Base-by-base conservation (phyloP, 2,329 filamentous ascomycete genomes). In the Exophiala sp. region DNA sequence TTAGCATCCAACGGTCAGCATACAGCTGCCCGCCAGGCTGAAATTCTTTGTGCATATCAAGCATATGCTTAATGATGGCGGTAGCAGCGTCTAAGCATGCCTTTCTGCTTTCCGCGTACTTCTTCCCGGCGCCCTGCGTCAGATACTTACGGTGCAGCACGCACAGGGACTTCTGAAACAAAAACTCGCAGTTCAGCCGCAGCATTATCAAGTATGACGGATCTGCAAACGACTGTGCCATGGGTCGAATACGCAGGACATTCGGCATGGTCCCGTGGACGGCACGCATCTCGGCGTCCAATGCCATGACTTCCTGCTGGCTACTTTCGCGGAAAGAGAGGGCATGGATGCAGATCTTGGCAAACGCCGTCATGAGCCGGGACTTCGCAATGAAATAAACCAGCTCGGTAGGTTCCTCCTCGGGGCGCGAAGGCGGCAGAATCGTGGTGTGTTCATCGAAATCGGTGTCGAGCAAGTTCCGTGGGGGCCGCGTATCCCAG, bases 401-500 rank as follows among this genome's bases (percentile, higher is more conserved):
- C 8, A 65, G 43, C 49, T 60, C 23, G 29, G 48, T 62, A 43
- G 0, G 79, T 82, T 56, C 78, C 1, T 69, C 66, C 8, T 67
- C 62, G 1, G 81, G 76, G 19, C 80, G 69, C 1, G 73, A 63
- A 0, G 73, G 71, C 1, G 82, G 82, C 18, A 85, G 64, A 27
- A 70, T 68, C 3, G 60, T 56, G 3, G 69, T 71, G 38, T 73
- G 63, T 58, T 78, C 71, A 52, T 72, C 68, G 53, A 84, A 81
- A 58, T 85, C 81, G 1, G 75, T 71, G 62, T 86, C 81, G 19
- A 73, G 64, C 13, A 85, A 61, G 61, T 85, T 84, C 9, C 72
- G 69, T 3, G 81, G 81, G n/a, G 74, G 61, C 7, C 67, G 62
- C 0, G 79, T 80, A 60, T 85, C 82, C 37, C 73, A 77, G 45